Evolutionary conservation across 2,329 filamentous ascomycete species (phyloP).

Genomic region (Aspergillus brunneoviolaceus): DNA sequence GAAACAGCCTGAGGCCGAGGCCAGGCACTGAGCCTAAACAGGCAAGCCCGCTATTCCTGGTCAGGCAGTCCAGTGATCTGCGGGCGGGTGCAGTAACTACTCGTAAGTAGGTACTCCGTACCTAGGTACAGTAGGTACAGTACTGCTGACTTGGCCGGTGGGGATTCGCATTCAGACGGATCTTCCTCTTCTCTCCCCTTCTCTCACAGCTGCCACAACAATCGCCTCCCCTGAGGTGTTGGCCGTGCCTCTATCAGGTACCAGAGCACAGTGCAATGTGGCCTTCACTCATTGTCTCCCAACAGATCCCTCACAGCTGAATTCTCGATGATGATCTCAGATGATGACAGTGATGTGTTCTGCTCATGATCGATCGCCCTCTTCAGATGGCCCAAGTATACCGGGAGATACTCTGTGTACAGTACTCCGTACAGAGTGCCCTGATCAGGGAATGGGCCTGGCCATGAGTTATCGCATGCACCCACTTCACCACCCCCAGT

Average conservation of each 20-base stretch:
- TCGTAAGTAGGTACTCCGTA: too few species aligned
- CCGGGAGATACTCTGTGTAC: too few species aligned
- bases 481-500: too few species aligned
- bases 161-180: not conserved
- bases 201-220: not conserved
- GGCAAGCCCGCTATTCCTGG: not conserved
- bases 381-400: not conserved
- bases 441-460: not conserved
- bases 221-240: not conserved
- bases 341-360: not conserved
- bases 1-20: too few species aligned
- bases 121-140: too few species aligned
- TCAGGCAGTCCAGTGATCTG: conserved; percentile 12
- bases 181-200: not conserved
- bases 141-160: conserved; percentile 1
- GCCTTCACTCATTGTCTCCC: not conserved
- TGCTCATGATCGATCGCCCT: conserved; percentile 1
- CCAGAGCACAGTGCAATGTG: not conserved
- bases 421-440: not conserved
- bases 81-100: not conserved
- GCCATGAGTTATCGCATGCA: too few species aligned
- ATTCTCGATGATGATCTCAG: not conserved
- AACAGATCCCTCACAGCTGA: not conserved
- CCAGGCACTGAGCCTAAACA: not conserved
- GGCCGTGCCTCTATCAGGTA: not conserved